phyloP scores from a whole-genome alignment of 208 protist genomes.

The Wallacemonas sp. region DNA sequence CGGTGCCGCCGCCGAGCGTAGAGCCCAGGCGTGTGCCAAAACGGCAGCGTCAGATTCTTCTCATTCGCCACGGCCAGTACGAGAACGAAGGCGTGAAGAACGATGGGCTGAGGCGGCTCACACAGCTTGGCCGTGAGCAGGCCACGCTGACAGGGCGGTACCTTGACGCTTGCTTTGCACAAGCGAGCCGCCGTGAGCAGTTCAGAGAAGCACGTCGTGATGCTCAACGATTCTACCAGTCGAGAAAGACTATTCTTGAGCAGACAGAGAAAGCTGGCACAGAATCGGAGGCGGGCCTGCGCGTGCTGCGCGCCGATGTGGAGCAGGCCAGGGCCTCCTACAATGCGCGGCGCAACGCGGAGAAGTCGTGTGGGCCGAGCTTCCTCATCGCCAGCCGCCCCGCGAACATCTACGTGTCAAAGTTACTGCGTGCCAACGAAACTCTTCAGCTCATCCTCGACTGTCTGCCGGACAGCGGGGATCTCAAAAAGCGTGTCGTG shows the following conservation, averaged over 20 bases:
- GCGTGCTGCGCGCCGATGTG: constrained; percentile 13
- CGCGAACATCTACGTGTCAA: constrained; percentile 47
- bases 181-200: not conserved
- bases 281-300: constrained; percentile 10
- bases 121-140: constrained; percentile 56
- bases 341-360: constrained; percentile 9
- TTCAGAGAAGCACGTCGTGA: not conserved
- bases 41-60: constrained; percentile 53
- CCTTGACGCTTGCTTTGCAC: constrained; percentile 37
- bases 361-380: constrained; percentile 13
- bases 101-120: constrained; percentile 47
- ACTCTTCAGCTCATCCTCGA: constrained; percentile 56
- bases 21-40: not conserved
- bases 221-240: not conserved
- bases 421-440: constrained; percentile 66
- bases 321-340: constrained; percentile 14
- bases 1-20: constrained; percentile 15
- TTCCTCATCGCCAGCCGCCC: constrained; percentile 33
- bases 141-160: constrained; percentile 58
- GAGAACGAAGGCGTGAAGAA: constrained; percentile 38
- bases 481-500: constrained; percentile 15
- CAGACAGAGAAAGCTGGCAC: constrained; percentile 12
- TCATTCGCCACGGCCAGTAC: constrained; percentile 90
- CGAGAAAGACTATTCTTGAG: not conserved
- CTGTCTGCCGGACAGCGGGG: constrained; percentile 23